Conservation (phyloP, 768 basidiomycete genomes). For the Gymnopilus junonius region DNA sequence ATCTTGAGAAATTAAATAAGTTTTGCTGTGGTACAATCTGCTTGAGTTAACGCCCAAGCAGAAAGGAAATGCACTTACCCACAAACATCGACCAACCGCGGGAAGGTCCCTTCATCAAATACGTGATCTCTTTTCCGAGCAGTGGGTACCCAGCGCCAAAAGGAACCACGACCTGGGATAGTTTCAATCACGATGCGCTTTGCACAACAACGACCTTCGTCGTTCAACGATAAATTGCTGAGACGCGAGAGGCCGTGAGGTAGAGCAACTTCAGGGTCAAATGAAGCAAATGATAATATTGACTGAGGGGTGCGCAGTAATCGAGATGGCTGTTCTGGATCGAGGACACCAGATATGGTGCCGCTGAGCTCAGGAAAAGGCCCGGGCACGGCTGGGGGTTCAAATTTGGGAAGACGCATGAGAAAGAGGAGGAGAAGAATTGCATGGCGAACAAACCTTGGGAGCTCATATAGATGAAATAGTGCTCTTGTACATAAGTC, state of each 20-base stretch:
- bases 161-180: slow-evolving; percentile 52
- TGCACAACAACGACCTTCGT: slow-evolving; percentile 51
- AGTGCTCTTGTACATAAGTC: slow-evolving; percentile 13
- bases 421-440: slow-evolving; percentile 1
- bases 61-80: slow-evolving; percentile 54
- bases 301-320: slow-evolving; percentile 64
- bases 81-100: slow-evolving; percentile 65
- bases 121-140: slow-evolving; percentile 62
- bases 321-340: slow-evolving; percentile 62
- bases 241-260: slow-evolving; percentile 39
- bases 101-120: slow-evolving; percentile 72
- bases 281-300: slow-evolving; percentile 72
- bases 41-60: background rate
- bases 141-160: slow-evolving; percentile 81
- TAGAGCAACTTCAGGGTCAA: slow-evolving; percentile 70
- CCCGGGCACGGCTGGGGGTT: slow-evolving; percentile 24
- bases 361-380: slow-evolving; percentile 41
- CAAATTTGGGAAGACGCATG: slow-evolving; percentile 11
- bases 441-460: slow-evolving; percentile 19
- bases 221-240: slow-evolving; percentile 46
- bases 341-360: slow-evolving; percentile 64
- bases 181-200: slow-evolving; percentile 80
- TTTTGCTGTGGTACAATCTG: background rate
- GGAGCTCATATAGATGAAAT: slow-evolving; percentile 21
- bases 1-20: slow-evolving; percentile 61